Evolutionary conservation across 192 early-diverging fungal species (phyloP), one percentile per base, ranked within the genome.

Genomic region (Endogone sp.): DNA sequence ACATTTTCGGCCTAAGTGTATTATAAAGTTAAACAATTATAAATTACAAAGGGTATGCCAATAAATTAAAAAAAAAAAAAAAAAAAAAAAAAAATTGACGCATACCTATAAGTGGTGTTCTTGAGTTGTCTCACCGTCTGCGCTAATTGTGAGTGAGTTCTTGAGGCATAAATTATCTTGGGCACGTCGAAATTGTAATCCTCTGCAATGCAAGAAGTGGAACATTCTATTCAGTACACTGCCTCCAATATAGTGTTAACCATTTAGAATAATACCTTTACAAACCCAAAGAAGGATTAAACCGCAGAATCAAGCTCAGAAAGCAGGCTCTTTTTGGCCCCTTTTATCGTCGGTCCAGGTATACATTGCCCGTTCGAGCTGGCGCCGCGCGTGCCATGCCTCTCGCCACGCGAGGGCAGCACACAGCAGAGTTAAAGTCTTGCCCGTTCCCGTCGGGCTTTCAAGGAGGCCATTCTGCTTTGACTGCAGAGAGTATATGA

Each of bases 391-490:
- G 44, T 74, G 66, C 56, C 74, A 77, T 9, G 72, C 67, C 49
- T 82, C 76, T 23, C 81, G 66, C 92, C 92, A 94, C 0, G 87
- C 89, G 29, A 94, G 75, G 2, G 82, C 73, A 2, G 91, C 84
- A 61, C 89, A 90, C 10, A 94, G 71, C 27, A 94, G 66, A 0
- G 88, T 86, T 56, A 94, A 70, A 2, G 90, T 89, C 67, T 94
- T 94, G n/a, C 92, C 92, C 3, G 92, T 92, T 1, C 92, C 92
- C 2, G 87, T 89, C 0, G 87, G 86, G 25, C 81, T 83, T 49
- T 91, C 88, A 20, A 91, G 76, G 63, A 93, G 79, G 0, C 84
- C 82, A 63, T 91, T 86, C 32, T 84, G 63, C n/a, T 79, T 32
- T n/a, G 60, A 66, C 60, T 80, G 82, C 28, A 87, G 72, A 4